Evolutionary conservation across 1,139 yeast species (phyloP), one percentile per base, ranked within the genome.

Genomic region (Torulaspora globosa): DNA sequence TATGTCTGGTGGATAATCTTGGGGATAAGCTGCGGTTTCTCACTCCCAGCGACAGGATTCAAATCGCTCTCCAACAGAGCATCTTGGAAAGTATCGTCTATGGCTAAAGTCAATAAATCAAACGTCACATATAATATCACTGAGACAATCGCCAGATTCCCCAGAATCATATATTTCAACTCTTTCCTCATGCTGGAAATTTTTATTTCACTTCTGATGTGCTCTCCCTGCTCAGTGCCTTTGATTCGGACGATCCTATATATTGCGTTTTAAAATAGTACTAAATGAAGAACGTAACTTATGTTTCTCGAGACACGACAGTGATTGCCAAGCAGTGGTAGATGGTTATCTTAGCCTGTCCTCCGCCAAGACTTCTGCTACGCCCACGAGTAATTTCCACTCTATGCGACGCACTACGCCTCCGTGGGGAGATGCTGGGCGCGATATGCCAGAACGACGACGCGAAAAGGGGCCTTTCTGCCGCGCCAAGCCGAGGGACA

Each of bases 1-100:
- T 89, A 89, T 12, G 97, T 89, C 67, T 89, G 97, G 64, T 89
- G 97, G 47, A 89, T 88, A 63, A 89, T 88, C 61, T 84, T 86
- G 32, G 97, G 97, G 41, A 89, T 86, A 39, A 82, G 61, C 49
- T 73, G 72, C 10, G 79, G 79, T 53, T 69, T 69, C 27, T 72
- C 61, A 15, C 58, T 59, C 11, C 70, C 71, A 44, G 68, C 72
- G 30, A 66, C 61, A 3, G 80, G 78, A 29, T 69, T 69, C 47
- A 84, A 66, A 54, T 85, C 94, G 28, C 72, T 69, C 47, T 76
- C 78, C 16, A 76, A 65, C 39, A 85, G 69, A 2, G 84, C 84
- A 60, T 82, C 87, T 27, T 74, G 70, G 57, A 72, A 74, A 1
- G 89, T 73, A 62, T 83, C 88, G 62, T 88, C 96, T 55, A 84